Percentiles rank a stretch among this genome's conserved stretches.
phyloP scores from a whole-genome alignment of 2,329 filamentous ascomycete species.

The Fusarium vanettenii region DNA sequence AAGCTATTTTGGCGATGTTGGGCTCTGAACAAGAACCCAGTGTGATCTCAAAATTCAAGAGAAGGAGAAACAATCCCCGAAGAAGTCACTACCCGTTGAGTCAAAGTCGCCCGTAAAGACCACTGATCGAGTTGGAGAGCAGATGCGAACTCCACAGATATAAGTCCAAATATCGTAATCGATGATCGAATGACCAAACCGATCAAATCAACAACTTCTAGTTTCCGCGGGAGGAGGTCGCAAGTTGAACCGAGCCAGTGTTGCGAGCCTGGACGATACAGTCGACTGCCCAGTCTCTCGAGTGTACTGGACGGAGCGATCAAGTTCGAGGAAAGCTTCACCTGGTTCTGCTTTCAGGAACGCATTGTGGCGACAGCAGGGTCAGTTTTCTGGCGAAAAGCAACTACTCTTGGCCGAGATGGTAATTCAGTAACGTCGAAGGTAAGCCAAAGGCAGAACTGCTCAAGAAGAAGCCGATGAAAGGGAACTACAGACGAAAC shows the following conservation, averaged over 20 bases:
- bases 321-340: background rate
- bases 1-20: constrained; percentile 62
- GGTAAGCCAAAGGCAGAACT: background rate
- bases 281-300: background rate
- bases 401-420: background rate
- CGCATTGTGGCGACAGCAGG: background rate
- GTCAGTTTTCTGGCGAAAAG: background rate
- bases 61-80: background rate
- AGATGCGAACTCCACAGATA: background rate
- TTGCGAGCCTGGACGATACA: background rate
- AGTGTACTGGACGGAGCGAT: background rate
- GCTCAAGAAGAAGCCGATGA: background rate
- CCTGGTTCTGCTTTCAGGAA: background rate
- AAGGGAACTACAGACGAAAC: background rate
- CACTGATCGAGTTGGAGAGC: background rate
- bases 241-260: background rate
- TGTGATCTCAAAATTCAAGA: background rate
- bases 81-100: background rate
- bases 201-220: background rate
- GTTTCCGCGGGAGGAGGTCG: background rate
- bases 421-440: background rate
- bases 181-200: background rate
- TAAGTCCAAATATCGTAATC: background rate
- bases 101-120: background rate
- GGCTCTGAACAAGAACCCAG: constrained; percentile 43